phyloP scores from a whole-genome alignment of 768 basidiomycete species.

The Lactarius quietus region DNA sequence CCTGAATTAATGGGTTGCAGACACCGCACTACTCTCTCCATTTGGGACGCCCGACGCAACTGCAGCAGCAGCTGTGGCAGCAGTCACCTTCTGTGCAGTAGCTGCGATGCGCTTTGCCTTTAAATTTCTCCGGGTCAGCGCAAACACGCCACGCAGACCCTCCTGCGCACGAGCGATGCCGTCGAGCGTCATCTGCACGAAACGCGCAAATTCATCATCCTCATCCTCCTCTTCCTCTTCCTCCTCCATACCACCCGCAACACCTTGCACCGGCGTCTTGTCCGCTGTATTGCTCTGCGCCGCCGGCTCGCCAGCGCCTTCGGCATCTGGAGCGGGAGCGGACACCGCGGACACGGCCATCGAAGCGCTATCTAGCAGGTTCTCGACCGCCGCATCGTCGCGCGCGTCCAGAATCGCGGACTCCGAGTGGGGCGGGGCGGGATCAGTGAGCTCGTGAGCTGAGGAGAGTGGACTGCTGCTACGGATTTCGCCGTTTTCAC shows the following conservation, averaged over 20 bases:
- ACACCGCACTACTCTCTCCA: neutral
- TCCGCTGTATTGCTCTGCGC: neutral
- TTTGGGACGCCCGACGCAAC: neutral
- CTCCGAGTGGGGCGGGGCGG: neutral
- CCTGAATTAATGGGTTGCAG: neutral
- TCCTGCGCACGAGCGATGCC: slow-evolving; percentile 23
- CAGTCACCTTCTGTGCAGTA: neutral
- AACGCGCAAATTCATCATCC: slow-evolving; percentile 16
- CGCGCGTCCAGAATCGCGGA: slow-evolving; percentile 13
- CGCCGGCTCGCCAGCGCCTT: slow-evolving; percentile 10
- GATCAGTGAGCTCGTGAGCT: neutral
- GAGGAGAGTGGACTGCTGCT: slow-evolving; percentile 18
- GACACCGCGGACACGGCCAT: neutral
- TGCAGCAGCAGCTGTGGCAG: neutral
- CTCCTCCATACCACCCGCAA: neutral
- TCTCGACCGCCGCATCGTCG: slow-evolving; percentile 23
- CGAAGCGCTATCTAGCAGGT: slow-evolving; percentile 5
- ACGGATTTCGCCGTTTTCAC: neutral
- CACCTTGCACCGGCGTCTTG: neutral
- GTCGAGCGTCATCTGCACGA: slow-evolving; percentile 22
- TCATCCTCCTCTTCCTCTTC: slow-evolving; percentile 22
- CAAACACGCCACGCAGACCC: slow-evolving; percentile 21
- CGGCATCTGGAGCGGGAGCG: neutral
- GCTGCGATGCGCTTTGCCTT: neutral
- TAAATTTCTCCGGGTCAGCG: slow-evolving; percentile 9